Conservation (phyloP, 179 eudicot species). For the Carnegiea gigantea region DNA sequence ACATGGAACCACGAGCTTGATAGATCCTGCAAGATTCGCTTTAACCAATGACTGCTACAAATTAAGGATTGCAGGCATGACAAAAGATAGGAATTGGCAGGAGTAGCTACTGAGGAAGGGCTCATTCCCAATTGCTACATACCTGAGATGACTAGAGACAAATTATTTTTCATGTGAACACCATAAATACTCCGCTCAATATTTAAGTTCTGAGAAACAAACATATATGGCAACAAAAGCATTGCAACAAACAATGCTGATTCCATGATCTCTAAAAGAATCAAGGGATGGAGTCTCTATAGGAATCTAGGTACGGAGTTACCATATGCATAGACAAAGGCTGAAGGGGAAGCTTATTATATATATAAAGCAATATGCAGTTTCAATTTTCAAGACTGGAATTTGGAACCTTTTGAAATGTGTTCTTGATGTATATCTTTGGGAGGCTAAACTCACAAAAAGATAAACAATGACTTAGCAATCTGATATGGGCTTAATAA, state of each 20-base stretch:
- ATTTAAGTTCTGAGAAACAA: neutral
- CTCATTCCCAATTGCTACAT: conserved; percentile 90
- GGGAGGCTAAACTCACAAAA: no score
- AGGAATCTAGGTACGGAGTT: no score
- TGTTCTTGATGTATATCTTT: no score
- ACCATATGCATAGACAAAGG: no score
- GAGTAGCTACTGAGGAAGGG: conserved; percentile 73
- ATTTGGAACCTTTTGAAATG: no score
- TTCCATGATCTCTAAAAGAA: neutral
- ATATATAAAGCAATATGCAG: no score
- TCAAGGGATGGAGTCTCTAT: neutral
- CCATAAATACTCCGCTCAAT: no score
- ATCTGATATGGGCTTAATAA: no score
- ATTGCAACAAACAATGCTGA: neutral
- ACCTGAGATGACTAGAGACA: conserved; percentile 40
- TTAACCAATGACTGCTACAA: conserved; percentile 65
- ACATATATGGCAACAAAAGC: neutral
- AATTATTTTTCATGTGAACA: neutral
- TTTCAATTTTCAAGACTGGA: no score
- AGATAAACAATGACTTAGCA: no score
- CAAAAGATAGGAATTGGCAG: conserved; percentile 62
- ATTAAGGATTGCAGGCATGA: conserved; percentile 68
- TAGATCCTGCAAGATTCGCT: conserved; percentile 60
- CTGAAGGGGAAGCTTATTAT: no score
- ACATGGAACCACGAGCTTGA: conserved; percentile 84